Percentiles rank a stretch among this genome's conserved stretches.
These are phyloP conservation scores for Rubroboletus satanas DNA, from an alignment of 768 basidiomycete genomes.

Conservation along the genomic window DNA sequence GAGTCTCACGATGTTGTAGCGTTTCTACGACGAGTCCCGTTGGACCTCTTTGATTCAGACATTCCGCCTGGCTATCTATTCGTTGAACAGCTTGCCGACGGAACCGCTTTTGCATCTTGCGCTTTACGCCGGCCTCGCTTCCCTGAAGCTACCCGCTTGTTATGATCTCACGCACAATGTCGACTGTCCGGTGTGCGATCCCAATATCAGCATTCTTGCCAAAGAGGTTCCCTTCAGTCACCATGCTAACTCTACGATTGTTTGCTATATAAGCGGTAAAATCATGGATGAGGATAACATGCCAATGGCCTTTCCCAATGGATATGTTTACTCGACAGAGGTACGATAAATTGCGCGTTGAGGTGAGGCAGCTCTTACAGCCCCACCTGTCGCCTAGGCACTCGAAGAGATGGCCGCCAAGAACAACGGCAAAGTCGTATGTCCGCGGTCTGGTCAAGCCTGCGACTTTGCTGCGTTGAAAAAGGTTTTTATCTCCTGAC, in stretches of 20 bases:
- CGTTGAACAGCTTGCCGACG: constrained; percentile 80
- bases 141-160: constrained; percentile 87
- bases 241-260: constrained; percentile 93
- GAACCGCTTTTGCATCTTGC: constrained; percentile 85
- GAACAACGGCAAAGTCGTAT: constrained; percentile 76
- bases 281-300: constrained; percentile 95
- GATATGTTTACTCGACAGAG: constrained; percentile 91
- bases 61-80: constrained; percentile 85
- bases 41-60: constrained; percentile 73
- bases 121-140: constrained; percentile 86
- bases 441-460: constrained; percentile 66
- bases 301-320: constrained; percentile 88
- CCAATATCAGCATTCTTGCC: constrained; percentile 70
- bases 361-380: constrained; percentile 11
- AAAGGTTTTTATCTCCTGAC: constrained; percentile 91
- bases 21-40: constrained; percentile 74
- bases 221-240: constrained; percentile 88
- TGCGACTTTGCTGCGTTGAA: constrained; percentile 65
- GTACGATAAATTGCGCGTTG: constrained; percentile 41
- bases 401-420: constrained; percentile 83
- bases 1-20: constrained; percentile 41
- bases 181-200: constrained; percentile 90
- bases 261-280: constrained; percentile 84
- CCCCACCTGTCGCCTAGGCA: constrained; percentile 46
- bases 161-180: constrained; percentile 65